A percentile compares a stretch with the other conserved stretches of the same genome.
Evolutionary conservation across 345 rosid genomes (phyloP).

Genomic region (Ceriops tagal): DNA sequence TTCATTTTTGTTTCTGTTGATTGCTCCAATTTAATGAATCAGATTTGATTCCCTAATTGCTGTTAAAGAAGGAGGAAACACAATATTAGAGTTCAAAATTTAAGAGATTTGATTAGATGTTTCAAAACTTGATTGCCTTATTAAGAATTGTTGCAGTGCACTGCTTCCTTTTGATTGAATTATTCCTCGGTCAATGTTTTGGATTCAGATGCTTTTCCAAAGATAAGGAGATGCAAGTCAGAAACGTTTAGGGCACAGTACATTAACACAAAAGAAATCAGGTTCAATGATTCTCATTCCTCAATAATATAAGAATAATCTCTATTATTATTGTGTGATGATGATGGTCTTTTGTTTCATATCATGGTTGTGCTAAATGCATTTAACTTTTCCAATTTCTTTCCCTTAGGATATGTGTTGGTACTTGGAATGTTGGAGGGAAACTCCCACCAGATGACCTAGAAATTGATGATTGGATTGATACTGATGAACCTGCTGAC

Average conservation of each 20-base stretch:
- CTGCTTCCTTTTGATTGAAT: conserved; percentile 1
- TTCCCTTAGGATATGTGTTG: conserved; percentile 53
- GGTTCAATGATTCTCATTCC: conserved; percentile 34
- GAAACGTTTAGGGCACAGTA: conserved; percentile 83
- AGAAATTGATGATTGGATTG: conserved; percentile 87
- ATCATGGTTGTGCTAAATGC: background rate
- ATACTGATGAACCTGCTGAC: conserved; percentile 72
- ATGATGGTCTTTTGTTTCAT: too few relatives aligned
- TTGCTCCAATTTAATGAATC: background rate
- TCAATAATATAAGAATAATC: background rate
- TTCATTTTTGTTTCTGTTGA: background rate
- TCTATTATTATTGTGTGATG: too few relatives aligned
- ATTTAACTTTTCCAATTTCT: background rate
- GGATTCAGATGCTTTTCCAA: conserved; percentile 44
- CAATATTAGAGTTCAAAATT: background rate
- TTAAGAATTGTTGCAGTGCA: background rate
- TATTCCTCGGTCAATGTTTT: background rate
- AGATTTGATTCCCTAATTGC: conserved; percentile 1
- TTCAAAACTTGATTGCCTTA: background rate
- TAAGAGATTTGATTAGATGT: background rate
- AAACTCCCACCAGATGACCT: conserved; percentile 77
- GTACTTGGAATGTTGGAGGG: conserved; percentile 97
- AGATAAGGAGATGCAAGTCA: conserved; percentile 66
- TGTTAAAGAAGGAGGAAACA: background rate
- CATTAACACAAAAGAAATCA: conserved; percentile 70